Base-by-base conservation (phyloP, 495 filamentous ascomycete genomes). In the Friedmanniomyces simplex region DNA sequence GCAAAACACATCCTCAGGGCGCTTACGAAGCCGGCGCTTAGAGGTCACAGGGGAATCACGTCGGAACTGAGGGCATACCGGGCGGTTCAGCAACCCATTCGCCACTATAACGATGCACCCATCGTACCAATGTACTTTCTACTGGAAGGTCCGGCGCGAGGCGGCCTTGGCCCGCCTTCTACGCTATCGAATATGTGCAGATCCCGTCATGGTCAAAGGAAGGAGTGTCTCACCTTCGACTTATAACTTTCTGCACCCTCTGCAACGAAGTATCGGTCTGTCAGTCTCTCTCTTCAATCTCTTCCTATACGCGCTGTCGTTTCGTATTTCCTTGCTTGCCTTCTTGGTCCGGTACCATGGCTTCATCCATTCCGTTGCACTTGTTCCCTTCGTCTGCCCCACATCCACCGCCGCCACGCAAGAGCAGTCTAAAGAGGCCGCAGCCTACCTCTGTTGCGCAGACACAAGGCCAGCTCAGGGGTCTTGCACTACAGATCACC, bases 321-420 rank as follows among this genome's bases (percentile, higher is more conserved):
- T 14, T 28, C 16, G 46, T 14, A 34, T 57, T 25, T 56, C 30
- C 4, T 50, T 52, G 21, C 50, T 46, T 41, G 16, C 20, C 21
- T 57, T 21, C 21, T 46, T 54, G 49, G 55, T 58, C 50, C 58
- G 56, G 52, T 37, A 56, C 50, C 45, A 63, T 63, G 61, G 42
- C 56, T 50, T 43, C 59, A 18, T 42, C 54, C 39, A 28, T 32
- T 54, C 50, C 50, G 26, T 47, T 63, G 18, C 22, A 53, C 1
- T 25, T 63, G 25, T 63, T 63, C 39, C 60, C 60, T n/a, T 47
- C 55, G 21, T 10, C 51, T 22, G 34, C 20, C 25, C 2, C 18
- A 5, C 16, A 21, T 26, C 41, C 55, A 18, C 50, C n/a, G 25
- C 52, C 61, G 37, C 56, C 57, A 28, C 59, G 54, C 22, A 55